phyloP scores from a whole-genome alignment of 192 early-diverging fungal genomes.

The Funneliformis mosseae region DNA sequence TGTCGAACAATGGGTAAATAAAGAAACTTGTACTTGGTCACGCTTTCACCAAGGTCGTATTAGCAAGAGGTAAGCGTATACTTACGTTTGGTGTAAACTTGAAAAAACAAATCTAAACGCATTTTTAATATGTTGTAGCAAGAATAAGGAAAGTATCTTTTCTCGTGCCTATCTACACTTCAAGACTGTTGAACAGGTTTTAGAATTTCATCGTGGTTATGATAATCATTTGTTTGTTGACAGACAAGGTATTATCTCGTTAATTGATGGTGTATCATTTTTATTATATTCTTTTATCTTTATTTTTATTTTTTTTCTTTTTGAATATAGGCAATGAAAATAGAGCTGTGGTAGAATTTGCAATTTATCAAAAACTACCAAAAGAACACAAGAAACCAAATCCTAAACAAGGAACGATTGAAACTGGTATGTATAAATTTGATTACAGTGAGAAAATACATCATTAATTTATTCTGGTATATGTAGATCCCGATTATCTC shows the following conservation, averaged over 20 bases:
- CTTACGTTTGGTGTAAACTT: not conserved
- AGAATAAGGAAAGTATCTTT: slow-evolving; percentile 70
- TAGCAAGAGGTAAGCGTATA: slow-evolving; percentile 61
- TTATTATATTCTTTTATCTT: slow-evolving; percentile 29
- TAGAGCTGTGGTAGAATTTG: slow-evolving; percentile 78
- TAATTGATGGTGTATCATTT: not conserved
- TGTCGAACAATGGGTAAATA: slow-evolving; percentile 58
- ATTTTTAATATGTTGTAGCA: slow-evolving; percentile 48
- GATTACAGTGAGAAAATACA: not conserved
- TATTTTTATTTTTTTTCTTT: not conserved
- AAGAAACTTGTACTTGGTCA: slow-evolving; percentile 51
- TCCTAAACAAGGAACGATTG: slow-evolving; percentile 75
- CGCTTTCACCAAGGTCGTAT: slow-evolving; percentile 71
- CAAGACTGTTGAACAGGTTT: slow-evolving; percentile 61
- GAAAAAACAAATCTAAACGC: not conserved
- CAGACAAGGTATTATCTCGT: slow-evolving; percentile 46
- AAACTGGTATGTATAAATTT: slow-evolving; percentile 53
- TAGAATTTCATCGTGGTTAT: slow-evolving; percentile 75
- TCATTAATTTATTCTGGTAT: not conserved
- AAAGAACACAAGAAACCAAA: slow-evolving; percentile 66
- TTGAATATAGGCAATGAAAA: slow-evolving; percentile 63
- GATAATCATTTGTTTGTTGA: slow-evolving; percentile 81
- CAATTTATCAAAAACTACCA: slow-evolving; percentile 73
- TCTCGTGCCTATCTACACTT: slow-evolving; percentile 81
- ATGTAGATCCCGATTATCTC: slow-evolving; percentile 72